Conservation (phyloP, 2,329 filamentous ascomycete species). For the Ophiosphaerella narmari region DNA sequence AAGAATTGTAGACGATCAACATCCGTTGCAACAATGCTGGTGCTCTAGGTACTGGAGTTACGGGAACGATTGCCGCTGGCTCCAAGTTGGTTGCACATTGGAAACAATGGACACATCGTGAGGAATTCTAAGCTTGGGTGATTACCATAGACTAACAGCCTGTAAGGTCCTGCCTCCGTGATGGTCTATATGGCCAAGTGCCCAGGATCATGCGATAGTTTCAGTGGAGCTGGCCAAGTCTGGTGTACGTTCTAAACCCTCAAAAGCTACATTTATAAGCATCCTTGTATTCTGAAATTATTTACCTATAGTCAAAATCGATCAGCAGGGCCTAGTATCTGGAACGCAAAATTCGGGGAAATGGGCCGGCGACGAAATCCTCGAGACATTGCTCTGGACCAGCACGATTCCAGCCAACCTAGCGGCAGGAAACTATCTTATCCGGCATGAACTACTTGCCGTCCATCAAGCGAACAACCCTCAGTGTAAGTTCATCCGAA, state of each 20-base stretch:
- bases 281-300: conserved; percentile 22
- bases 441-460: conserved; percentile 62
- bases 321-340: conserved; percentile 57
- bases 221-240: conserved; percentile 55
- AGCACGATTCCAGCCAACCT: conserved; percentile 55
- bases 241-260: conserved; percentile 44
- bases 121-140: no score
- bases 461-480: conserved; percentile 59
- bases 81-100: conserved; percentile 56
- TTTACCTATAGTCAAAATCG: conserved; percentile 55
- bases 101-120: conserved; percentile 48
- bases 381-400: conserved; percentile 54
- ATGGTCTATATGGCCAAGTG: conserved; percentile 61
- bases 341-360: conserved; percentile 51
- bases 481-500: conserved; percentile 42
- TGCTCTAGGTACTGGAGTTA: conserved; percentile 37
- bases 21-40: conserved; percentile 42
- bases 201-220: conserved; percentile 52
- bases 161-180: conserved; percentile 60
- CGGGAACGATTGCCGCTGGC: conserved; percentile 55
- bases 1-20: conserved; percentile 23
- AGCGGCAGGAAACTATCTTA: conserved; percentile 60
- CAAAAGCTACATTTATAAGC: no score
- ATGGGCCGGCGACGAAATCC: conserved; percentile 56
- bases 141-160: conserved; percentile 37